A percentile compares a stretch with the other conserved stretches of the same genome.
phyloP scores from a whole-genome alignment of 192 early-diverging fungal species.

The Linnemannia schmuckeri region DNA sequence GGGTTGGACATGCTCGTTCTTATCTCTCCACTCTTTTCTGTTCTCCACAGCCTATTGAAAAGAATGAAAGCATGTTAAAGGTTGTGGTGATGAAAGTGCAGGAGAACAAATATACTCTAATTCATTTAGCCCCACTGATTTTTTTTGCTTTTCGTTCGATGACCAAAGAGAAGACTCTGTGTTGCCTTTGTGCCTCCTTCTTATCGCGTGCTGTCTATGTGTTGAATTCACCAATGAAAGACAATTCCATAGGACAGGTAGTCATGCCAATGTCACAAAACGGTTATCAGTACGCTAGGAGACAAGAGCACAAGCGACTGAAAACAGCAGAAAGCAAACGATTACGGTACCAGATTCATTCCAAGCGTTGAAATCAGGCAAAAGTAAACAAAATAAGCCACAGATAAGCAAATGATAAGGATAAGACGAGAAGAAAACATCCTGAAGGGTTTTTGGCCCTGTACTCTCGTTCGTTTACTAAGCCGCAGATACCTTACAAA shows the following conservation, averaged over 20 bases:
- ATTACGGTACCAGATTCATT: slow-evolving; percentile 2
- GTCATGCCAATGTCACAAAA: slow-evolving; percentile 1
- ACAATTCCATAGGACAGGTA: slow-evolving; percentile 21
- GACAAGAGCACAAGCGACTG: slow-evolving; percentile 15
- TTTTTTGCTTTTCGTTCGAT: slow-evolving; percentile 12
- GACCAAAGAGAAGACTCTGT: background rate
- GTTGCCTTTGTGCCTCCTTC: slow-evolving; percentile 4
- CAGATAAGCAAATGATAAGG: slow-evolving; percentile 17
- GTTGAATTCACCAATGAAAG: slow-evolving; percentile 14
- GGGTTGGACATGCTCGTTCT: slow-evolving; percentile 12
- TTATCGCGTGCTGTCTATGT: slow-evolving; percentile 20
- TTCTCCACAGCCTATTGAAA: background rate
- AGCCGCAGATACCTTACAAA: slow-evolving; percentile 25
- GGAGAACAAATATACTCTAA: background rate
- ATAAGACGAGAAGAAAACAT: background rate
- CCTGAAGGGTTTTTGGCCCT: slow-evolving; percentile 9
- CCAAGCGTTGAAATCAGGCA: slow-evolving; percentile 5
- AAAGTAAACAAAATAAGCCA: slow-evolving; percentile 12
- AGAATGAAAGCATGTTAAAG: slow-evolving; percentile 1
- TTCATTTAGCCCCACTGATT: slow-evolving; percentile 5
- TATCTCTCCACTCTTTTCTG: slow-evolving; percentile 10
- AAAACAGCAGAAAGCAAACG: slow-evolving; percentile 3
- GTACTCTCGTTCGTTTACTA: slow-evolving; percentile 13
- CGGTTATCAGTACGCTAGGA: slow-evolving; percentile 14
- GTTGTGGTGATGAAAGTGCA: slow-evolving; percentile 1